These are phyloP conservation scores for Coemansia sp. DNA, from an alignment of 192 early-diverging fungal genomes.

Conservation along the genomic window DNA sequence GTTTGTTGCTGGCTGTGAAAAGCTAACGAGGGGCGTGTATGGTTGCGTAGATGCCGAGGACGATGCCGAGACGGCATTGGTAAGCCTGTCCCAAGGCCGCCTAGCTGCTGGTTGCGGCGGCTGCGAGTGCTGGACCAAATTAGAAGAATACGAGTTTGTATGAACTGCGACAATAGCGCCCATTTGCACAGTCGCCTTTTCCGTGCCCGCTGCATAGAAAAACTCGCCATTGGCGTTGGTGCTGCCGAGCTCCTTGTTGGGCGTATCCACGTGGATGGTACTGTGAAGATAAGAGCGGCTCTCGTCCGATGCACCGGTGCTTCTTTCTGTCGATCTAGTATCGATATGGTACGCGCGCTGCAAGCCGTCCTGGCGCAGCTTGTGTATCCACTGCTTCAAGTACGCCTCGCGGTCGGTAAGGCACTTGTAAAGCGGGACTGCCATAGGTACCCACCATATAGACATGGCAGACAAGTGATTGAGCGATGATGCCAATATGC, in stretches of 20 bases:
- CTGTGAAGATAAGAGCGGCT: neutral
- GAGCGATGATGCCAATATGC: conserved; percentile 33
- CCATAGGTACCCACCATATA: conserved; percentile 50
- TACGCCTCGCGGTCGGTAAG: conserved; percentile 20
- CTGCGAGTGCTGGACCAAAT: neutral
- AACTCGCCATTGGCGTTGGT: neutral
- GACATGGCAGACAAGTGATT: conserved; percentile 34
- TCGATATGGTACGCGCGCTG: conserved; percentile 29
- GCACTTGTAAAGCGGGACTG: conserved; percentile 28
- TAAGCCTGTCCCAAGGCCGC: neutral
- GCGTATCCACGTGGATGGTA: neutral
- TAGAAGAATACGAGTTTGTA: neutral
- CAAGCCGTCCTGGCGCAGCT: conserved; percentile 32
- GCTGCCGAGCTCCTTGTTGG: neutral
- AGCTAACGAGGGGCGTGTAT: neutral
- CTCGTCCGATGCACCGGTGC: neutral
- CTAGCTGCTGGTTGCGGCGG: neutral
- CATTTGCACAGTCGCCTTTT: neutral
- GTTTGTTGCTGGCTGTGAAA: neutral
- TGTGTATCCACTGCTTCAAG: conserved; percentile 20
- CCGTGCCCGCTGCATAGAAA: neutral
- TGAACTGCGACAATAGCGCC: neutral
- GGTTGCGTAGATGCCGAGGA: neutral
- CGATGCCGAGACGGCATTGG: neutral
- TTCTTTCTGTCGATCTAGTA: neutral